These are phyloP conservation scores for Elsinoe arachidis DNA, from an alignment of 2,329 filamentous ascomycete genomes.

Conservation along the genomic window DNA sequence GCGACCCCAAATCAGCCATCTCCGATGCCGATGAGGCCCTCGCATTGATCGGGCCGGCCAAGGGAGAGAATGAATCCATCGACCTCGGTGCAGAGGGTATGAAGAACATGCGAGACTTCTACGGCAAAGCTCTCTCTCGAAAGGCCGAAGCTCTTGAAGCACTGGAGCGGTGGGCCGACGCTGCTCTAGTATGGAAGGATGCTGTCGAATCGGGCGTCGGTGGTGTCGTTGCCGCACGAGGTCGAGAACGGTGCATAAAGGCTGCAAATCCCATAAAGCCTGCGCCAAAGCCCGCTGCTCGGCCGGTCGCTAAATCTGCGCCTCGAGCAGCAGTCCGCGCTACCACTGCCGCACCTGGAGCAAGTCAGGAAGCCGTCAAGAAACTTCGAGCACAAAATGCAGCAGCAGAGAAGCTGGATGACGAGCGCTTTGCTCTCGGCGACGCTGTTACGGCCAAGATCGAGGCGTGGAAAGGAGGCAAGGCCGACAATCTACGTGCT, in stretches of 20 bases:
- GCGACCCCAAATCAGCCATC: slow-evolving; percentile 80
- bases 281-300: slow-evolving; percentile 36
- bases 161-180: slow-evolving; percentile 88
- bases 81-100: slow-evolving; percentile 51
- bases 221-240: slow-evolving; percentile 74
- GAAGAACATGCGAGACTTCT: slow-evolving; percentile 88
- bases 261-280: slow-evolving; percentile 46
- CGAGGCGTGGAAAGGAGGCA: slow-evolving; percentile 76
- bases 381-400: slow-evolving; percentile 75
- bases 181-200: slow-evolving; percentile 67
- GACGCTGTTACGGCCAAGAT: slow-evolving; percentile 79
- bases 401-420: slow-evolving; percentile 76
- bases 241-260: slow-evolving; percentile 81
- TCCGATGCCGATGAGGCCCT: slow-evolving; percentile 76
- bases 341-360: slow-evolving; percentile 7
- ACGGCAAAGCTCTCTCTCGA: slow-evolving; percentile 83
- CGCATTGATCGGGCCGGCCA: slow-evolving; percentile 65
- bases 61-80: slow-evolving; percentile 73
- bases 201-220: slow-evolving; percentile 80
- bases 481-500: slow-evolving; percentile 84
- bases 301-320: slow-evolving; percentile 39
- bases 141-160: slow-evolving; percentile 95
- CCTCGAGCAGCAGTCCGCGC: slow-evolving; percentile 16
- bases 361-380: slow-evolving; percentile 60
- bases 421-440: slow-evolving; percentile 82